phyloP scores from a whole-genome alignment of 2,329 filamentous ascomycete species.

The Chrysoporthe puriensis region DNA sequence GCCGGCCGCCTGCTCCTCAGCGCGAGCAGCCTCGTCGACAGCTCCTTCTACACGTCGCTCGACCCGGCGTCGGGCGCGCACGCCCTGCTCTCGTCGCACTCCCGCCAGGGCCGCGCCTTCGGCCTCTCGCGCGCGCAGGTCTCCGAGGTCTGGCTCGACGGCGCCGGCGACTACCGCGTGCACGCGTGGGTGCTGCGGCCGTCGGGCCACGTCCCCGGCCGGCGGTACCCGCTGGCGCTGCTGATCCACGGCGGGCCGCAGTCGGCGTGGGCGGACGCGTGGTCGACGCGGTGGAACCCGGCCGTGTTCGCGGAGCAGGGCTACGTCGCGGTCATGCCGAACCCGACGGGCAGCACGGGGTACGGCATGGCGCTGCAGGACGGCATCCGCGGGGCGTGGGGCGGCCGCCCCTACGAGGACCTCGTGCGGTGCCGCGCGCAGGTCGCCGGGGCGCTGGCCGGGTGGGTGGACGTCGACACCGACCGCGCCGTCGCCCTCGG shows the following conservation, averaged over 20 bases:
- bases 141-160: slow-evolving; percentile 70
- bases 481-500: slow-evolving; percentile 72
- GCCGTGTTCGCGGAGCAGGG: slow-evolving; percentile 86
- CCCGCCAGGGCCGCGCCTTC: slow-evolving; percentile 67
- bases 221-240: slow-evolving; percentile 79
- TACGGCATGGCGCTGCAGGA: slow-evolving; percentile 80
- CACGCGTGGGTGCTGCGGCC: slow-evolving; percentile 72
- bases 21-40: slow-evolving; percentile 72
- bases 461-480: slow-evolving; percentile 69
- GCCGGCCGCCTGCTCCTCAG: slow-evolving; percentile 62
- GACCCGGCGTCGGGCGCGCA: slow-evolving; percentile 46
- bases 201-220: slow-evolving; percentile 66
- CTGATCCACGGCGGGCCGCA: slow-evolving; percentile 85
- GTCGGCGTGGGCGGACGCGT: slow-evolving; percentile 73
- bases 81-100: slow-evolving; percentile 63
- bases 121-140: slow-evolving; percentile 67
- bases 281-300: slow-evolving; percentile 85
- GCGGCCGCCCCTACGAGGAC: slow-evolving; percentile 81
- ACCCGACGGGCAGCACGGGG: slow-evolving; percentile 81
- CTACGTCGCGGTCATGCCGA: slow-evolving; percentile 80
- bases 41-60: slow-evolving; percentile 68
- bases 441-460: slow-evolving; percentile 69
- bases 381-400: slow-evolving; percentile 81
- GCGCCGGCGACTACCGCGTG: slow-evolving; percentile 66
- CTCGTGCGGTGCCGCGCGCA: slow-evolving; percentile 78